phyloP scores from a whole-genome alignment of 768 basidiomycete genomes.

The Suillus cothurnatus region DNA sequence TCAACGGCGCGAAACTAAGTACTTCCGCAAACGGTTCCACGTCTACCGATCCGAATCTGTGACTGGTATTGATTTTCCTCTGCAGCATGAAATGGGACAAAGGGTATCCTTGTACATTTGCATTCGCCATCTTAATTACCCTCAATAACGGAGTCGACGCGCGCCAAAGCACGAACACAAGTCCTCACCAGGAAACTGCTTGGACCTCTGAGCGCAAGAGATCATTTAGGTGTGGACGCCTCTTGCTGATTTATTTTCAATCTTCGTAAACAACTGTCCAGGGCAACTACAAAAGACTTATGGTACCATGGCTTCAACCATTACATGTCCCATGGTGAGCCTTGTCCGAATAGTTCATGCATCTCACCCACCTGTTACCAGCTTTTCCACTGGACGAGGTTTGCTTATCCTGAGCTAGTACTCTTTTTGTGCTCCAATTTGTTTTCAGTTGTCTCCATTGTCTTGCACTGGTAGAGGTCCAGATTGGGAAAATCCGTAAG shows the following conservation, averaged over 20 bases:
- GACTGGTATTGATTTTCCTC: not conserved
- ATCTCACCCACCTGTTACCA: slow-evolving; percentile 34
- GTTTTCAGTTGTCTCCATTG: slow-evolving; percentile 75
- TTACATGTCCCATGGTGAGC: slow-evolving; percentile 83
- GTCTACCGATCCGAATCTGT: slow-evolving; percentile 36
- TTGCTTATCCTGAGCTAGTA: slow-evolving; percentile 15
- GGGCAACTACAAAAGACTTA: slow-evolving; percentile 71
- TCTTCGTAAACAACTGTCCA: slow-evolving; percentile 30
- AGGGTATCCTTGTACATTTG: slow-evolving; percentile 54
- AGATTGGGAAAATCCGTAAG: slow-evolving; percentile 82
- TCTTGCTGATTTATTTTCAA: not conserved
- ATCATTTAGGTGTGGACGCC: slow-evolving; percentile 51
- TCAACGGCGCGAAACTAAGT: not conserved
- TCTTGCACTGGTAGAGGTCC: slow-evolving; percentile 89
- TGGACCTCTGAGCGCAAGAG: slow-evolving; percentile 65
- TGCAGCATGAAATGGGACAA: slow-evolving; percentile 43
- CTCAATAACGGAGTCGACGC: slow-evolving; percentile 32
- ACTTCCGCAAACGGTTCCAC: slow-evolving; percentile 20
- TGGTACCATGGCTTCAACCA: slow-evolving; percentile 91
- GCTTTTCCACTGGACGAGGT: slow-evolving; percentile 91
- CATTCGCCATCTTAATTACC: slow-evolving; percentile 41
- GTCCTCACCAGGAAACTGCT: slow-evolving; percentile 26
- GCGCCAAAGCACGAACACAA: slow-evolving; percentile 12
- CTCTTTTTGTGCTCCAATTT: not conserved
- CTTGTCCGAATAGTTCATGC: not conserved